Percentiles rank a stretch among this genome's conserved stretches.
These are phyloP conservation scores for Thraustotheca clavata DNA, from an alignment of 352 stramenopile genomes.

Conservation along the genomic window DNA sequence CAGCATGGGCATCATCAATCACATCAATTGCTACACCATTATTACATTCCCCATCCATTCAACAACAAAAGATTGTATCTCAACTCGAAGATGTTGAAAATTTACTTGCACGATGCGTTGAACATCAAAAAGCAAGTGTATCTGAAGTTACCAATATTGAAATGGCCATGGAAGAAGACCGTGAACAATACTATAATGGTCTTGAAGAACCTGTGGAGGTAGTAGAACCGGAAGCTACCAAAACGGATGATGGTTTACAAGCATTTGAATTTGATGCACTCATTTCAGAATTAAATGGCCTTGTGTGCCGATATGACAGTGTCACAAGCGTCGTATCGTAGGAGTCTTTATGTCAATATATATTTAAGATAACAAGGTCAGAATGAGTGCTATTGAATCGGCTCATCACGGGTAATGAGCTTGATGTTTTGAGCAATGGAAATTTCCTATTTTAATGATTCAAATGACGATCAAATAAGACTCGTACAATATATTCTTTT, in stretches of 20 bases:
- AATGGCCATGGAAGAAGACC: not conserved
- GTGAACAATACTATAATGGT: not conserved
- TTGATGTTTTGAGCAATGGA: not conserved
- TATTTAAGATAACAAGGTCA: not conserved
- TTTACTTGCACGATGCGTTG: not conserved
- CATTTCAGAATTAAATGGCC: conserved; percentile 1
- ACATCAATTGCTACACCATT: not conserved
- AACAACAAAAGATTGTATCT: not conserved
- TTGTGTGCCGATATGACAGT: not conserved
- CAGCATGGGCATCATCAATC: not conserved
- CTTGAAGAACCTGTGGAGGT: not conserved
- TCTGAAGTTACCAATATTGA: not conserved
- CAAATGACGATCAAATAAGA: not conserved
- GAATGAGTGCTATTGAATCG: not conserved
- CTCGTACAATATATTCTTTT: not conserved
- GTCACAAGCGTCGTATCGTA: not conserved
- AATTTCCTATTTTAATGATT: not conserved
- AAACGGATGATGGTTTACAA: not conserved
- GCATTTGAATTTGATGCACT: conserved; percentile 1
- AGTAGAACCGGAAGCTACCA: not conserved
- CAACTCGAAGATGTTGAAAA: conserved; percentile 9
- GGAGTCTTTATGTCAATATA: not conserved
- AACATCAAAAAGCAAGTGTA: not conserved
- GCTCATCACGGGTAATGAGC: not conserved
- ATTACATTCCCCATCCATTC: not conserved